Conservation (phyloP, 1,284 basidiomycete species). For the Pseudozyma sp. region DNA sequence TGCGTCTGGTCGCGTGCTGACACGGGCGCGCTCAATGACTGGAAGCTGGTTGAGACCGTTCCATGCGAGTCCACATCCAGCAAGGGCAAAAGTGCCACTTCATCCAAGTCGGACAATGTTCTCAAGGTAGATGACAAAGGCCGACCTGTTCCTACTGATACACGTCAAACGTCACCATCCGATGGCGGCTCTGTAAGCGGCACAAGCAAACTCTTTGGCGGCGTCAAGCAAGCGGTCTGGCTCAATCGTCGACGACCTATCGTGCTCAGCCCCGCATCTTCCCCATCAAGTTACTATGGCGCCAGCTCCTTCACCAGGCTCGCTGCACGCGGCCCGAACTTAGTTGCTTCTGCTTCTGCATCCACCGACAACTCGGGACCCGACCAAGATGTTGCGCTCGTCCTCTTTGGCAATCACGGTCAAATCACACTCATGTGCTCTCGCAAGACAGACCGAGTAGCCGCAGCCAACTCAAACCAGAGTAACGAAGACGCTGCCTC, state of each 20-base stretch:
- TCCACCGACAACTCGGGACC: constrained; percentile 20
- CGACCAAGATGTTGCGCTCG: constrained; percentile 28
- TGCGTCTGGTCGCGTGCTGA: constrained; percentile 50
- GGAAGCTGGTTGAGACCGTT: constrained; percentile 30
- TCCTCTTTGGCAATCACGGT: constrained; percentile 40
- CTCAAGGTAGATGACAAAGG: constrained; percentile 44
- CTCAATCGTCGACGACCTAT: constrained; percentile 35
- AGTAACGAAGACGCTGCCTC: neutral
- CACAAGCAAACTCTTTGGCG: constrained; percentile 9
- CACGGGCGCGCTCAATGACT: constrained; percentile 42
- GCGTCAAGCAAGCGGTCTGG: constrained; percentile 29
- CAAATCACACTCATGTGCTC: constrained; percentile 36
- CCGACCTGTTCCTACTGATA: constrained; percentile 19
- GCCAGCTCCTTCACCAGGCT: constrained; percentile 26
- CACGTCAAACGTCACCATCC: constrained; percentile 13
- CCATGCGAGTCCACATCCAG: constrained; percentile 7
- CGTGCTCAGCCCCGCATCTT: constrained; percentile 17
- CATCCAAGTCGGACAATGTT: constrained; percentile 25
- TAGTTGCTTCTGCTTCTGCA: constrained; percentile 1
- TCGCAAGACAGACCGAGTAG: constrained; percentile 18
- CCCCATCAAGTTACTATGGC: constrained; percentile 22
- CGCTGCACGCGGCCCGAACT: constrained; percentile 26
- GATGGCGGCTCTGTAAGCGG: constrained; percentile 1
- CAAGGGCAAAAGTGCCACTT: neutral
- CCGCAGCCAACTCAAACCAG: neutral